A percentile compares a stretch with the other conserved stretches of the same genome.
These are phyloP conservation scores for Larix kaempferi DNA, from an alignment of 75 land plant genomes.

Conservation along the genomic window DNA sequence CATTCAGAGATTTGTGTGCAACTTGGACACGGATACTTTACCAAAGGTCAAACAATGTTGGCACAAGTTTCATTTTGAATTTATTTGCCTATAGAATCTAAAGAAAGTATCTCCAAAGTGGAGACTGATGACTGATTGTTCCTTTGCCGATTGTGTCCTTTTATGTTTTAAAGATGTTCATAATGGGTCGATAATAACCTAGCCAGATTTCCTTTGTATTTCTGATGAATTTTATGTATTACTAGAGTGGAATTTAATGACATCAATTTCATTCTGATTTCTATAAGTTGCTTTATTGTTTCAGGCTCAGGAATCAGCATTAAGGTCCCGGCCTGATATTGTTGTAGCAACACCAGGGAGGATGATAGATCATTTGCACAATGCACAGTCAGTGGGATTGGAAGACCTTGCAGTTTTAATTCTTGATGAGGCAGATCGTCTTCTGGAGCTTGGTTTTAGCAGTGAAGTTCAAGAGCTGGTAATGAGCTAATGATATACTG, in stretches of 20 bases:
- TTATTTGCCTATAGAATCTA: not conserved
- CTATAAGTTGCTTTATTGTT: not conserved
- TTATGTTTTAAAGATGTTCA: not conserved
- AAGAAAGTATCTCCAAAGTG: not conserved
- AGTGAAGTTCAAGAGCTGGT: conserved; percentile 94
- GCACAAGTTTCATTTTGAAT: not conserved
- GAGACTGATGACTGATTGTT: not conserved
- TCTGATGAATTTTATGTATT: not conserved
- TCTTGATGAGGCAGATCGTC: conserved; percentile 98
- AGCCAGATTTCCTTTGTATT: not conserved
- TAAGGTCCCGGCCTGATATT: conserved; percentile 94
- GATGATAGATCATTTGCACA: conserved; percentile 92
- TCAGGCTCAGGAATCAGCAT: conserved; percentile 84
- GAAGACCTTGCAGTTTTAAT: conserved; percentile 96
- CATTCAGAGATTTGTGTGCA: not conserved
- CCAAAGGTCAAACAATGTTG: not conserved
- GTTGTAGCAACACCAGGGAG: conserved; percentile 98
- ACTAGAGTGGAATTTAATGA: not conserved
- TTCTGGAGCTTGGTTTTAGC: conserved; percentile 91
- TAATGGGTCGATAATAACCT: not conserved
- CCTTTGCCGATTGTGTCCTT: not conserved
- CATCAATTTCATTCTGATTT: not conserved
- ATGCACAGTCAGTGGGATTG: conserved; percentile 91
- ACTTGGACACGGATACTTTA: not conserved
- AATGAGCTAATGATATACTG: conserved; percentile 1